Percentiles rank a stretch among this genome's conserved stretches.
phyloP scores from a whole-genome alignment of 495 filamentous ascomycete species.

The Letharia lupina region DNA sequence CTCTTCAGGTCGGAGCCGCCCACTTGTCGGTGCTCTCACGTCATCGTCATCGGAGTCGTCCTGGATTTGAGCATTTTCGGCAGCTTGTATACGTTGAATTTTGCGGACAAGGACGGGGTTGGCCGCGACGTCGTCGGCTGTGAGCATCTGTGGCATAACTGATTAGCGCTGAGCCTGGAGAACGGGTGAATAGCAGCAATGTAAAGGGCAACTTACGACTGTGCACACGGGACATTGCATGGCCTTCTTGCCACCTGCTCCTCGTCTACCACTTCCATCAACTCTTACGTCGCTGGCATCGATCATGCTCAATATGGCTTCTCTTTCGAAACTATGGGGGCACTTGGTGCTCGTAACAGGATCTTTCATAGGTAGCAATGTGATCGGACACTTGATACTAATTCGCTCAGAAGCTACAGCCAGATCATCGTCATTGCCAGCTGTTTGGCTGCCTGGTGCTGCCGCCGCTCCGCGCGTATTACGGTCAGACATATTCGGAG shows the following conservation, averaged over 20 bases:
- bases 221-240: slow-evolving; percentile 46
- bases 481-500: slow-evolving; percentile 9
- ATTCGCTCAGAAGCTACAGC: slow-evolving; percentile 59
- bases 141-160: slow-evolving; percentile 25
- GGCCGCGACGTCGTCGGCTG: slow-evolving; percentile 34
- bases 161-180: neutral
- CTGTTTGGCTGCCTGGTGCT: slow-evolving; percentile 26
- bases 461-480: slow-evolving; percentile 24
- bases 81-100: slow-evolving; percentile 28
- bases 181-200: neutral
- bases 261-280: slow-evolving; percentile 24
- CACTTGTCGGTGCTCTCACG: neutral
- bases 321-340: slow-evolving; percentile 73
- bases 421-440: slow-evolving; percentile 62
- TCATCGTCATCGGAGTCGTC: slow-evolving; percentile 33
- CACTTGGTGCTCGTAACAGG: slow-evolving; percentile 70
- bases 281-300: slow-evolving; percentile 23
- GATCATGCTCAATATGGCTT: slow-evolving; percentile 61
- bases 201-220: slow-evolving; percentile 20
- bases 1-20: slow-evolving; percentile 6
- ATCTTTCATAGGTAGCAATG: slow-evolving; percentile 60
- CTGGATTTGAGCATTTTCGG: slow-evolving; percentile 24
- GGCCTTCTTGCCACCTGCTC: slow-evolving; percentile 24
- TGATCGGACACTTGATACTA: slow-evolving; percentile 74
- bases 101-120: slow-evolving; percentile 39